Evolutionary conservation across 768 basidiomycete genomes (phyloP).

Genomic region (Suillus clintonianus): DNA sequence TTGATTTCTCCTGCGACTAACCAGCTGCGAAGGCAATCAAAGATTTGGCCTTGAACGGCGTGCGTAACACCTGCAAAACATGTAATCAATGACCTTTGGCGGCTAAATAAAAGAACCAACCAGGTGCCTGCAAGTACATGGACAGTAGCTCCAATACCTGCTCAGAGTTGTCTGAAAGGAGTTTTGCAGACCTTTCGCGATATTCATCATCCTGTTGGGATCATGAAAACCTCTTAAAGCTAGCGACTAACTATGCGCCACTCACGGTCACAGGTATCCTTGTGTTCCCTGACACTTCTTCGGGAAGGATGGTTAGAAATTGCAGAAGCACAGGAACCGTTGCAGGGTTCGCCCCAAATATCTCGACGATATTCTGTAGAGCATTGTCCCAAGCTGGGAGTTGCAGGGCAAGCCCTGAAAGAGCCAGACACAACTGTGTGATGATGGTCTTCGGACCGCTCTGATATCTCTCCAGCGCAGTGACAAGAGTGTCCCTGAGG

Average conservation of each 20-base stretch:
- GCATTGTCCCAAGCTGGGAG: conserved; percentile 83
- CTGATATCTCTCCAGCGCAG: conserved; percentile 72
- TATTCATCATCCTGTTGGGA: conserved; percentile 72
- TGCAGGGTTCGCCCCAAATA: conserved; percentile 80
- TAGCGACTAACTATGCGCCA: conserved; percentile 14
- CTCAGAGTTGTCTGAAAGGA: conserved; percentile 69
- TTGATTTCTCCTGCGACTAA: conserved; percentile 82
- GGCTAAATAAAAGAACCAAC: conserved; percentile 45
- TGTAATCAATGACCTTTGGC: background rate
- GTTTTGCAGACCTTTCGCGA: conserved; percentile 52
- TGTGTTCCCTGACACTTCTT: conserved; percentile 82
- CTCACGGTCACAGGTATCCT: conserved; percentile 88
- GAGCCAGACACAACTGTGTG: conserved; percentile 85
- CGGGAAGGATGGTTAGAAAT: conserved; percentile 89
- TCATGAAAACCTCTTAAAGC: conserved; percentile 12
- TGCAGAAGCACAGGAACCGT: conserved; percentile 85
- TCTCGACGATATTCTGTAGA: conserved; percentile 78
- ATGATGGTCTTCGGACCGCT: conserved; percentile 81
- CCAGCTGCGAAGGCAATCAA: conserved; percentile 87
- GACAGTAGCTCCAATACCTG: conserved; percentile 77
- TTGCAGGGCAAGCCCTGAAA: conserved; percentile 90
- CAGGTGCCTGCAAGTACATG: conserved; percentile 87
- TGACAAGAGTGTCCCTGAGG: conserved; percentile 85
- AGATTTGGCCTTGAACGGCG: conserved; percentile 77
- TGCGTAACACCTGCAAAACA: conserved; percentile 72